Conservation (phyloP, 257 asterid species). For the Mentha longifolia region DNA sequence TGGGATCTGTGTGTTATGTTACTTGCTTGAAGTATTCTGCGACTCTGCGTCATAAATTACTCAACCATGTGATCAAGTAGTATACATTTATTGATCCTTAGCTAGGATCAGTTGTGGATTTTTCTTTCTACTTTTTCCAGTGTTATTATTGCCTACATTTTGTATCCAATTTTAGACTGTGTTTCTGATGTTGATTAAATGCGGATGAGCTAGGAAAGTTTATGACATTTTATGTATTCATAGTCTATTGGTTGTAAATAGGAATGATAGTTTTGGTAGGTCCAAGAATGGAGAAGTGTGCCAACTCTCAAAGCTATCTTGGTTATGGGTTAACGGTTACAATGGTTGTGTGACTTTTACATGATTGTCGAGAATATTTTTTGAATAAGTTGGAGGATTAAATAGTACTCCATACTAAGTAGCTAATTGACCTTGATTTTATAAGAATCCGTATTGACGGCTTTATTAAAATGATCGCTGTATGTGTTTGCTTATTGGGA, state of each 20-base stretch:
- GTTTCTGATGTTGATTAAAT: constrained; percentile 2
- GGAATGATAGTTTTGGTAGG: neutral
- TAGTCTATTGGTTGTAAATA: constrained; percentile 11
- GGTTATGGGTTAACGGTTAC: constrained; percentile 3
- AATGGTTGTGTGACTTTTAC: neutral
- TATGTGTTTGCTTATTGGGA: constrained; percentile 3
- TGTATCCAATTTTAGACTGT: constrained; percentile 2
- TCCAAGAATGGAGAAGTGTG: constrained; percentile 3
- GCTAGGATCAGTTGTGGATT: neutral
- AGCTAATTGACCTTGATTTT: neutral
- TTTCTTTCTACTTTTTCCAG: neutral
- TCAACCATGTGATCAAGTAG: constrained; percentile 15
- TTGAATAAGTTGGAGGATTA: constrained; percentile 14
- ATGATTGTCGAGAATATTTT: constrained; percentile 1
- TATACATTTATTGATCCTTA: neutral
- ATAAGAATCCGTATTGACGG: constrained; percentile 9
- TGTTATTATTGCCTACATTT: constrained; percentile 17
- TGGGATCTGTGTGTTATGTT: constrained; percentile 9
- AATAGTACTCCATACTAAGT: neutral
- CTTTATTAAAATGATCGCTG: neutral
- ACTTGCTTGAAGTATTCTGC: constrained; percentile 21
- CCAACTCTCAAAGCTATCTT: constrained; percentile 1
- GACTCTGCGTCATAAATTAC: constrained; percentile 17
- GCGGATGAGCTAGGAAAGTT: constrained; percentile 25
- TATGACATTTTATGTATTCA: constrained; percentile 12